These are phyloP conservation scores for Cicer chorassanicum DNA, from an alignment of 306 rosid genomes.

Conservation along the genomic window DNA sequence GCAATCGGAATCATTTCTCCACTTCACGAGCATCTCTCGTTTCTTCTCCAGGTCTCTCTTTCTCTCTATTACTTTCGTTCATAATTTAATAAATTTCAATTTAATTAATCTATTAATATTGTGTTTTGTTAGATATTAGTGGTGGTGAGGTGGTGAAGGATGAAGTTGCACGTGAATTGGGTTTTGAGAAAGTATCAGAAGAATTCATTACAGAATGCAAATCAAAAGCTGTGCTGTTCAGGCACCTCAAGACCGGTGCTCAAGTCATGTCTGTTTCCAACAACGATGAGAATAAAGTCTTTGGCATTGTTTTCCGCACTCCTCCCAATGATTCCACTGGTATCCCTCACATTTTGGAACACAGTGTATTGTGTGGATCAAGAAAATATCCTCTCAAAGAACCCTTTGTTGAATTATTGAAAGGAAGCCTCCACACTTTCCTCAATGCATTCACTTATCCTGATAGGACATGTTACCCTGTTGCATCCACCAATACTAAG, in stretches of 20 bases:
- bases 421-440: conserved; percentile 93
- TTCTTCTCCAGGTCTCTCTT: conserved; percentile 60
- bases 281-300: conserved; percentile 94
- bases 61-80: not conserved
- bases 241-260: conserved; percentile 84
- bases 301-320: conserved; percentile 92
- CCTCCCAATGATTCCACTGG: conserved; percentile 98
- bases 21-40: conserved; percentile 63
- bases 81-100: not conserved
- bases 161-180: conserved; percentile 70
- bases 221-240: conserved; percentile 80
- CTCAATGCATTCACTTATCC: conserved; percentile 97
- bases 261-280: conserved; percentile 88
- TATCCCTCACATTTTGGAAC: conserved; percentile 97
- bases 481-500: conserved; percentile 94
- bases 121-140: conserved; percentile 51
- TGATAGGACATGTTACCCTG: conserved; percentile 95
- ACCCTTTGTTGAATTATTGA: conserved; percentile 90
- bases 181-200: conserved; percentile 82
- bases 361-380: conserved; percentile 94
- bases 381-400: conserved; percentile 93
- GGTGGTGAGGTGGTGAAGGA: conserved; percentile 59
- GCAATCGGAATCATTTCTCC: conserved; percentile 55
- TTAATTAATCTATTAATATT: not conserved
- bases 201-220: conserved; percentile 88